Percentiles rank a stretch among this genome's conserved stretches.
These are phyloP conservation scores for Lonicera japonica DNA, from an alignment of 129 eudicot genomes.

Conservation along the genomic window DNA sequence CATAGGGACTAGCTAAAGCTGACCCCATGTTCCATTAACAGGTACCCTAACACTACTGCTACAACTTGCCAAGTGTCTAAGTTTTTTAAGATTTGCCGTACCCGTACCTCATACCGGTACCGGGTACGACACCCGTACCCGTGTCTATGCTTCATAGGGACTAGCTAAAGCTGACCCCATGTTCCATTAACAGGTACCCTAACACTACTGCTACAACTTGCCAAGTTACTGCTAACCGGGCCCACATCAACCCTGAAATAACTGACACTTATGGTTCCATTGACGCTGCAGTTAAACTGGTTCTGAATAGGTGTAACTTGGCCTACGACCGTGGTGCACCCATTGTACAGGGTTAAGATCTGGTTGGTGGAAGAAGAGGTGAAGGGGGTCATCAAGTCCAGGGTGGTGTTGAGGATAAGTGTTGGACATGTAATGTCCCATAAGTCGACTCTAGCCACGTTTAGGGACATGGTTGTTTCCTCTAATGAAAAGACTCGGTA, in stretches of 20 bases:
- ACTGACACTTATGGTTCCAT: neutral
- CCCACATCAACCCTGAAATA: conserved; percentile 2
- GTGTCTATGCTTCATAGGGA: too few species aligned
- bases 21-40: conserved; percentile 16
- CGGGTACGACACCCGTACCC: too few species aligned
- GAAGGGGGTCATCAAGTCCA: conserved; percentile 11
- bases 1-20: neutral
- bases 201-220: neutral
- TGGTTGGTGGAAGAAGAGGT: neutral
- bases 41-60: conserved; percentile 15
- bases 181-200: conserved; percentile 8
- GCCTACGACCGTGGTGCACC: neutral
- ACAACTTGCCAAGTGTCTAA: conserved; percentile 14
- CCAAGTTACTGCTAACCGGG: neutral
- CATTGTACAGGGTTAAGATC: conserved; percentile 13
- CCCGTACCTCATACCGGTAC: too few species aligned
- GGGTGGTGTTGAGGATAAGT: conserved; percentile 11
- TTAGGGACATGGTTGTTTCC: neutral
- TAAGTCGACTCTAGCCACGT: conserved; percentile 15
- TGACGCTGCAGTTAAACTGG: neutral
- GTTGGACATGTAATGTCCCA: conserved; percentile 12
- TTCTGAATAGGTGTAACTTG: neutral
- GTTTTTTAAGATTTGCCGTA: too few species aligned
- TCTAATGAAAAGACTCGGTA: conserved; percentile 8
- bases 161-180: conserved; percentile 1